phyloP scores from a whole-genome alignment of 2,329 filamentous ascomycete species.

The Erysiphe pulchra region DNA sequence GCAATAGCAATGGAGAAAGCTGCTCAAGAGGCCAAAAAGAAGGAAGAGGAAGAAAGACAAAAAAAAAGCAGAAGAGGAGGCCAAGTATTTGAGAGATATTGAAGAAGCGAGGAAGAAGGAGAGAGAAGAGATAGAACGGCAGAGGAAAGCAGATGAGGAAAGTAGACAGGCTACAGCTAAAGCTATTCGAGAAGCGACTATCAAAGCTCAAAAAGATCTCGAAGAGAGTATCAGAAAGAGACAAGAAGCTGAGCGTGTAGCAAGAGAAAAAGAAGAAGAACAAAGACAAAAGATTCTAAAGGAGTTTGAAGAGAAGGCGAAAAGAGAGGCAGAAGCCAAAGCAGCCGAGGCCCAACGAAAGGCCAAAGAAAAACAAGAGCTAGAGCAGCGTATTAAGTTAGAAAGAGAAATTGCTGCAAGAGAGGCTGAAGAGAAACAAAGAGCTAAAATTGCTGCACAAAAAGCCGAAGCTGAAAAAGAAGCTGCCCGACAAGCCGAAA shows the following conservation, averaged over 20 bases:
- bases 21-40: constrained; percentile 11
- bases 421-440: not conserved
- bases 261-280: constrained; percentile 4
- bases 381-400: constrained; percentile 1
- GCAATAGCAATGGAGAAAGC: constrained; percentile 4
- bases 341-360: constrained; percentile 7
- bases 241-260: constrained; percentile 13
- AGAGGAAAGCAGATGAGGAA: constrained; percentile 3
- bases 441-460: constrained; percentile 5
- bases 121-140: constrained; percentile 5
- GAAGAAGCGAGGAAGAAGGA: constrained; percentile 14
- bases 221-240: constrained; percentile 14
- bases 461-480: constrained; percentile 17
- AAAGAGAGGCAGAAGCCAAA: constrained; percentile 3
- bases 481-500: constrained; percentile 17
- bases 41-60: constrained; percentile 15
- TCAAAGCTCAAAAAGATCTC: constrained; percentile 9
- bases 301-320: constrained; percentile 5
- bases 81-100: constrained; percentile 15
- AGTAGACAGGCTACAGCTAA: constrained; percentile 5
- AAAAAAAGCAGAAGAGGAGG: constrained; percentile 20
- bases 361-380: constrained; percentile 3
- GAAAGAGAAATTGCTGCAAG: constrained; percentile 1
- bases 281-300: constrained; percentile 1
- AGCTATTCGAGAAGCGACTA: constrained; percentile 6